Base-by-base conservation (phyloP, 2,329 filamentous ascomycete genomes). In the Grosmannia clavigera region DNA sequence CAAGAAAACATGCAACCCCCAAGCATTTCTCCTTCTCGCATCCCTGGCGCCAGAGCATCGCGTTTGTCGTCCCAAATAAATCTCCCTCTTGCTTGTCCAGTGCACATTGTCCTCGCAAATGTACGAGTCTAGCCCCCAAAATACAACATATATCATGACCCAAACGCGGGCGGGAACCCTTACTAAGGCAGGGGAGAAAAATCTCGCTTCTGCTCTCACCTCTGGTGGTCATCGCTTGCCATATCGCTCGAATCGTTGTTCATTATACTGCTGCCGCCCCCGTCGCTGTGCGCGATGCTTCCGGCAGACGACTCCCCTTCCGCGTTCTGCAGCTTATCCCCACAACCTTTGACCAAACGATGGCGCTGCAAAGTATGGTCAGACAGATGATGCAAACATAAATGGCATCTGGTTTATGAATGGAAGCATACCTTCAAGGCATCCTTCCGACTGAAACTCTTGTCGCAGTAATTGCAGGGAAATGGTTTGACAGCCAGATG, bases 371-470 rank as follows among this genome's bases (percentile, higher is more conserved):
- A 19, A 22, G 2, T 9, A 19, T n/a, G 43, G 5, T 46, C 19
- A 46, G 43, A 46, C 43, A n/a, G 19, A 7, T 9, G 7, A 9
- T 43, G 3, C 16, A 43, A 43, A 43, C 12, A 43, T 43, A 19
- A 5, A 19, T 16, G 35, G 22, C 22, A 22, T 22, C 22, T 22
- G 22, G 22, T 22, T 22, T 22, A 22, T 22, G 1, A 7, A 35
- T 5, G 35, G 61, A 5, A 2, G 75, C 83, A 67, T 76, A 97
- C 94, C 88, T 97, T 97, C 35, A 99, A 77, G 11, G 94, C 94
- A 73, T 97, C 94, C 71, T 97, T 97, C 62, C 94, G 81, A 3
- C 92, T 96, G 69, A 99, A 99, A 70, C 89, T 94, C 81, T 97
- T 97, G 63, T 95, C 91, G 70, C 94, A 99, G 68, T 87, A 87